Conservation (phyloP, 208 protist genomes). For the Leishmania turanica region DNA sequence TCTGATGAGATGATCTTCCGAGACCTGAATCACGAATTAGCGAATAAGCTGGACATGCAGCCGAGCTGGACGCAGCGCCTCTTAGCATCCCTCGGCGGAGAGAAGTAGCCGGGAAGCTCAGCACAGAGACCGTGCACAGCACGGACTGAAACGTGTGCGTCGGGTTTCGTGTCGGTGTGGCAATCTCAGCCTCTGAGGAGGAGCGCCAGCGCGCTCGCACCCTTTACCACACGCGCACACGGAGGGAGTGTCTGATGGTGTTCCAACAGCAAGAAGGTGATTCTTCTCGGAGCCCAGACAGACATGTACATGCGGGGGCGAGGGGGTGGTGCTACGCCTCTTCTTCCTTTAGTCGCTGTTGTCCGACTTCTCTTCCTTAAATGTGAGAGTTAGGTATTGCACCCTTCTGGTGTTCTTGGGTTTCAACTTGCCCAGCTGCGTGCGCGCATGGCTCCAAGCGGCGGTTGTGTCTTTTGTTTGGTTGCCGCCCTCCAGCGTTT, state of each 20-base stretch:
- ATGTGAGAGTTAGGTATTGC: neutral
- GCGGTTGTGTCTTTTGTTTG: neutral
- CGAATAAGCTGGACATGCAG: slow-evolving; percentile 49
- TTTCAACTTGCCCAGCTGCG: neutral
- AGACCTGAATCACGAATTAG: slow-evolving; percentile 58
- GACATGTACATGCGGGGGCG: neutral
- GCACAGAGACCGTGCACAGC: too few relatives aligned
- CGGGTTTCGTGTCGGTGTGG: neutral
- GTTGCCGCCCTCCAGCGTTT: neutral
- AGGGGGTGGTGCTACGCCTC: neutral
- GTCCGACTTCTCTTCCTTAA: neutral
- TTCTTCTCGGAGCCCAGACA: neutral
- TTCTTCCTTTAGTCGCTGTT: neutral
- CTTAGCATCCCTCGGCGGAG: neutral
- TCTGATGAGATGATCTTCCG: slow-evolving; percentile 82
- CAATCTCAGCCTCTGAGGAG: neutral
- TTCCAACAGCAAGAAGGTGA: neutral
- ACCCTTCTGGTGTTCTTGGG: neutral
- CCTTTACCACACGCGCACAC: neutral
- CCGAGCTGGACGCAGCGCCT: slow-evolving; percentile 25
- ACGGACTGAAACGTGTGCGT: neutral
- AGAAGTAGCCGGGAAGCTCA: neutral
- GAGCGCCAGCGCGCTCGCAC: neutral
- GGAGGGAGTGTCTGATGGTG: neutral
- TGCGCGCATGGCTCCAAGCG: neutral